Conservation (phyloP, 192 early-diverging fungal genomes). For the Backusella psychrophila region DNA sequence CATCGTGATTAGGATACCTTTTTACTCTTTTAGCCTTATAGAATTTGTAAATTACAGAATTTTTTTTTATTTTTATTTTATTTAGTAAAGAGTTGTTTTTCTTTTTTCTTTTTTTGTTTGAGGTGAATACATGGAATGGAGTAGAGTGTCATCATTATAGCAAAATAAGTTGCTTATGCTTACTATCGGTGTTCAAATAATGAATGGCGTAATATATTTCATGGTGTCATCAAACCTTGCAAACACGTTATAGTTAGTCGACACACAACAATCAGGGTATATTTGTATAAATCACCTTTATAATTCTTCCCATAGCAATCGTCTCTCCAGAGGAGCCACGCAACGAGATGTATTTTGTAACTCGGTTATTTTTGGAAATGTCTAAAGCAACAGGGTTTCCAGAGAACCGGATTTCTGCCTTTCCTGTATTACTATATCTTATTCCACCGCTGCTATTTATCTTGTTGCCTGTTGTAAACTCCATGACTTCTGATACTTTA, state of each 20-base stretch:
- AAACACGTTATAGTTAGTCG: background rate
- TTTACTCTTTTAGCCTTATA: background rate
- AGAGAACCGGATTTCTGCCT: constrained; percentile 72
- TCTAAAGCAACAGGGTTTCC: constrained; percentile 82
- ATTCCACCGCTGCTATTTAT: constrained; percentile 74
- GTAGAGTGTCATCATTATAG: background rate
- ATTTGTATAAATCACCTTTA: background rate
- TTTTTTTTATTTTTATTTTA: background rate
- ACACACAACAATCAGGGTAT: background rate
- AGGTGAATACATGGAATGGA: background rate
- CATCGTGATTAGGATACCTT: constrained; percentile 41
- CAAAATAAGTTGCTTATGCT: background rate
- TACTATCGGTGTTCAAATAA: background rate
- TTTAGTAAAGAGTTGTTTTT: background rate
- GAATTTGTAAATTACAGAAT: constrained; percentile 6
- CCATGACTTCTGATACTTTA: constrained; percentile 70
- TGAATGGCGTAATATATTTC: background rate
- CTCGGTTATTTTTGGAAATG: constrained; percentile 67
- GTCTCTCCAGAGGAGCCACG: background rate
- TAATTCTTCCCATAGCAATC: background rate
- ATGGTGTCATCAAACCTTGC: background rate
- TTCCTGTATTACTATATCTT: constrained; percentile 63
- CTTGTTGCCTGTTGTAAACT: constrained; percentile 84
- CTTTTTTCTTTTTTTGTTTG: background rate
- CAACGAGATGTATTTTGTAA: background rate